Percentiles rank a stretch among this genome's conserved stretches.
These are phyloP conservation scores for Flaveria brownii DNA, from an alignment of 129 eudicot genomes.

Conservation along the genomic window DNA sequence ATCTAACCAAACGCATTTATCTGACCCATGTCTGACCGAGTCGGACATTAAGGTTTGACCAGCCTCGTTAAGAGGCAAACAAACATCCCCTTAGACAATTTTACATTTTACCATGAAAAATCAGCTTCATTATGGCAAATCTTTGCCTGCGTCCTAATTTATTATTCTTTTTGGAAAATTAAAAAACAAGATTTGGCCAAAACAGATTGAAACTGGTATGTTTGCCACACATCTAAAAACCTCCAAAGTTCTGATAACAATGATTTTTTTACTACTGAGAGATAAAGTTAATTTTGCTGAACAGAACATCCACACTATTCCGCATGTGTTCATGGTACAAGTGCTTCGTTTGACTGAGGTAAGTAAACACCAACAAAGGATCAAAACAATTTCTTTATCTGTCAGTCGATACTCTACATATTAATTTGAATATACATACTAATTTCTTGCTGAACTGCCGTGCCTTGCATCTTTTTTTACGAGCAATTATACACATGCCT, in stretches of 20 bases:
- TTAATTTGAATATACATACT: not conserved
- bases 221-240: not conserved
- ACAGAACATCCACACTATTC: not conserved
- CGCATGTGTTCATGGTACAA: not conserved
- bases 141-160: not conserved
- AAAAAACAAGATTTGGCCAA: not conserved
- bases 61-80: no score
- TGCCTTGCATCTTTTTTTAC: not conserved
- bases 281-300: not conserved
- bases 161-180: not conserved
- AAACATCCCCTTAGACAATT: no score
- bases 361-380: not conserved
- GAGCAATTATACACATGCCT: not conserved
- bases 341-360: conserved; percentile 3
- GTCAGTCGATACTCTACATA: not conserved
- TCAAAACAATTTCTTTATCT: not conserved
- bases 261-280: not conserved
- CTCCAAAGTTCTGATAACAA: not conserved
- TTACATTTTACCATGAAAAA: not conserved
- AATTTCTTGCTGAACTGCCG: not conserved
- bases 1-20: no score
- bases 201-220: not conserved
- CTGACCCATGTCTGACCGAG: no score
- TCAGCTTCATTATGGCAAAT: not conserved
- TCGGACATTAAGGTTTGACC: no score